Evolutionary conservation across 805 yeast species (phyloP), one percentile per base, ranked within the genome.

Genomic region (Sugiyamaella americana): DNA sequence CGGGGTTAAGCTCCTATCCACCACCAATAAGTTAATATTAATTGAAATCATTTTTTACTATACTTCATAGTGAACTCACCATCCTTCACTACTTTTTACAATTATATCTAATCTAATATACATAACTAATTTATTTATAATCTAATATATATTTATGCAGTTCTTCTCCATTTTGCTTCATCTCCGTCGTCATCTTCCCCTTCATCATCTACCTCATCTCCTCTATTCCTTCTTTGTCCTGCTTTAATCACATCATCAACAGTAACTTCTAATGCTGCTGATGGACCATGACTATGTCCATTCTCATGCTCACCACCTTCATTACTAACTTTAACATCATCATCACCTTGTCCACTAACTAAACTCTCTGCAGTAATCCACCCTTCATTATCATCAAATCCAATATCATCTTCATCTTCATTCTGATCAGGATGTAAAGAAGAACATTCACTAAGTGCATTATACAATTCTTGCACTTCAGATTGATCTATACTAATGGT

Each of bases 221-320:
- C 48, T 21, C 53, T 42, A 11, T 38, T 40, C n/a, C 58, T 44
- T 18, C 59, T 17, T 11, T 21, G 42, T 11, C 56, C 56, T 20
- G 48, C 51, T n/a, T 38, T 49, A 38, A 34, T 44, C 18, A 24
- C 23, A 11, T 43, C 50, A 11, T 41, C 44, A 5, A 53, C 44
- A 37, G 41, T 54, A 5, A 56, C 54, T 44, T 54, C 60, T 17
- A 53, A 30, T 5, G 49, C 60, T 26, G 59, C 60, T 13, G 50
- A 29, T n/a, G 42, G 50, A 10, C 49, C 49, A 10, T 32, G 46
- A 17, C 48, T 36, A 23, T 20, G n/a, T 3, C 44, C 44, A 22
- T 29, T 36, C 3, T 19, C 26, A 8, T 37, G 36, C n/a, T n/a
- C n/a, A 13, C 36, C 40, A 40, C 35, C 41, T 17, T 51, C 45